These are phyloP conservation scores for Serendipita sp. DNA, from an alignment of 1,284 basidiomycete genomes.

Conservation along the genomic window DNA sequence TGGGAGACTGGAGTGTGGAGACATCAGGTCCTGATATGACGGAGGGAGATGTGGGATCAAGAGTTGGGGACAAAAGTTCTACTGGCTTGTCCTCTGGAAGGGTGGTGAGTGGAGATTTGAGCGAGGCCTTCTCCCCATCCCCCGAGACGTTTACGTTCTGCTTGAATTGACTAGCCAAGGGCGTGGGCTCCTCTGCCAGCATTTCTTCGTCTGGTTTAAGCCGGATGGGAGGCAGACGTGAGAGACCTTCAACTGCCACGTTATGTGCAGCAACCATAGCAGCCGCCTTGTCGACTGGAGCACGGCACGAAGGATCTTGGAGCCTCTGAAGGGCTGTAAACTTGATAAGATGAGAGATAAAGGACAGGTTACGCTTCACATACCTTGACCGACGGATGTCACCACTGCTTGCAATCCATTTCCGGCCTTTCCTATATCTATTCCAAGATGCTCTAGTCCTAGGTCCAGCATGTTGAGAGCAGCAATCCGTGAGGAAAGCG, in stretches of 20 bases:
- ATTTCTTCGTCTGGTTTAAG: conserved; percentile 44
- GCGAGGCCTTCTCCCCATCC: not conserved
- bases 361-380: conserved; percentile 15
- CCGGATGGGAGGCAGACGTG: conserved; percentile 46
- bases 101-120: conserved; percentile 14
- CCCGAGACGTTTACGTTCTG: not conserved
- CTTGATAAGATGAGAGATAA: not conserved
- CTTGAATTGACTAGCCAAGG: not conserved
- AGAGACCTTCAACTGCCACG: conserved; percentile 63
- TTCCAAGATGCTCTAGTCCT: conserved; percentile 71
- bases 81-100: conserved; percentile 12
- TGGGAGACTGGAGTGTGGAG: conserved; percentile 18
- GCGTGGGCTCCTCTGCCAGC: not conserved
- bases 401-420: conserved; percentile 53
- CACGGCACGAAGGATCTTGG: conserved; percentile 37
- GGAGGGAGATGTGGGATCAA: conserved; percentile 11
- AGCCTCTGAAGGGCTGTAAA: conserved; percentile 53
- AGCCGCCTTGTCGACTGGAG: conserved; percentile 66
- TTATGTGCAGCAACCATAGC: conserved; percentile 74
- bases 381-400: conserved; percentile 62
- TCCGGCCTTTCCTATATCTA: conserved; percentile 43
- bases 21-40: conserved; percentile 14
- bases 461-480: conserved; percentile 84
- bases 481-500: conserved; percentile 73
- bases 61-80: conserved; percentile 15